Base-by-base conservation (phyloP, 495 filamentous ascomycete species). In the Aspergillus affinis region DNA sequence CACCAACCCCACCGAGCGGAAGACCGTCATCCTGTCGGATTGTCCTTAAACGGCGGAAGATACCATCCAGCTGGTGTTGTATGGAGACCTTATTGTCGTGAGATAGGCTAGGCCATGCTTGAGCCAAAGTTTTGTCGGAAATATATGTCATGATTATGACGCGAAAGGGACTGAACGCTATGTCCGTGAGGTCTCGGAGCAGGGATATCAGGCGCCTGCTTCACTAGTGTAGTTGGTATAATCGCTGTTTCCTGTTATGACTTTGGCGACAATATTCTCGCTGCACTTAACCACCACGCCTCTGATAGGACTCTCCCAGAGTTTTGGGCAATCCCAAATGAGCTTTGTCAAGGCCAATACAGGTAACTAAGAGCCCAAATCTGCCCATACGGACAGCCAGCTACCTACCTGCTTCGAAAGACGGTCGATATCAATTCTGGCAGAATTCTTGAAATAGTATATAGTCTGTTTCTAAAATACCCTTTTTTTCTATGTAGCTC, bases 61-160 rank as follows among this genome's bases (percentile, higher is more conserved):
- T 69, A 26, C 50, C 26, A 29, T 72, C 67, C 48, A 77, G 65
- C 63, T 75, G 68, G 30, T 60, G 32, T 55, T 69, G 65, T 56
- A 77, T 68, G 19, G 66, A 71, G 50, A 65, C 12, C 55, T 72
- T 77, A 15, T 69, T 58, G 41, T 69, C 63, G 21, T 67, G 55
- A 0, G 57, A 53, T 23, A 73, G 59, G 32, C 26, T 49, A 18
- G 69, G 57, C 72, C 68, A 77, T 44, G 58, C 64, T 54, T 69
- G 29, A 36, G 65, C 60, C 55, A 77, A 59, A 23, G 69, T 66
- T 23, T 55, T 69, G 47, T 54, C 65, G 50, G 66, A 62, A 58
- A 75, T 60, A 48, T 67, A 72, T 19, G 71, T 62, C 67, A 71
- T 74, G 55, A 74, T 74, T 44, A 76, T 69, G 23, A 68, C 63